Conservation (phyloP, 2,329 filamentous ascomycete species). For the Diaporthe eres region DNA sequence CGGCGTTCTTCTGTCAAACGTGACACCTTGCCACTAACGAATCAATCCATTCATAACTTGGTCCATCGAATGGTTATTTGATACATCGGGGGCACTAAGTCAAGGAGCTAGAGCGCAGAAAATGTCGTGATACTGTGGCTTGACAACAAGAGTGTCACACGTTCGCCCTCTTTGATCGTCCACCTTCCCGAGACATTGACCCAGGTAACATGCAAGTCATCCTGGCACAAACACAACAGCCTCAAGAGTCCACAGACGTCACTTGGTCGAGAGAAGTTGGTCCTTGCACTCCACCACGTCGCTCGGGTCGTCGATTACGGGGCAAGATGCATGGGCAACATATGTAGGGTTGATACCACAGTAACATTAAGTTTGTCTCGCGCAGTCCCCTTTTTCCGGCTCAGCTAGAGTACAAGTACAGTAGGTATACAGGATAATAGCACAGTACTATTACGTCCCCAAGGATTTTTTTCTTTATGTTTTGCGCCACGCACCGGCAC, state of each 20-base stretch:
- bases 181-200: slow-evolving; percentile 23
- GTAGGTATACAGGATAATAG: slow-evolving; percentile 31
- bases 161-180: neutral
- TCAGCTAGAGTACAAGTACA: slow-evolving; percentile 30
- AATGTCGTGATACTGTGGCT: slow-evolving; percentile 28
- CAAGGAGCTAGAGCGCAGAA: neutral
- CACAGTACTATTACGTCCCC: slow-evolving; percentile 17
- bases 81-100: neutral
- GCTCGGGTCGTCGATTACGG: neutral
- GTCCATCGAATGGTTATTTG: neutral
- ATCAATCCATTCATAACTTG: neutral
- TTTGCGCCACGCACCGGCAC: neutral
- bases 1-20: neutral
- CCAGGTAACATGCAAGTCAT: slow-evolving; percentile 19
- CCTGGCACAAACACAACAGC: neutral
- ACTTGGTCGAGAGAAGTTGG: neutral
- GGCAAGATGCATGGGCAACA: neutral
- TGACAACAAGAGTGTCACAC: slow-evolving; percentile 1
- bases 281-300: neutral
- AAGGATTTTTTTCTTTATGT: slow-evolving; percentile 10
- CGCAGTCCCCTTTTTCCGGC: slow-evolving; percentile 11
- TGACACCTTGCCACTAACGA: neutral
- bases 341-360: slow-evolving; percentile 16
- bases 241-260: slow-evolving; percentile 9
- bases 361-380: slow-evolving; percentile 29